Conservation (phyloP, 306 rosid genomes). For the Hippophae tibetana region DNA sequence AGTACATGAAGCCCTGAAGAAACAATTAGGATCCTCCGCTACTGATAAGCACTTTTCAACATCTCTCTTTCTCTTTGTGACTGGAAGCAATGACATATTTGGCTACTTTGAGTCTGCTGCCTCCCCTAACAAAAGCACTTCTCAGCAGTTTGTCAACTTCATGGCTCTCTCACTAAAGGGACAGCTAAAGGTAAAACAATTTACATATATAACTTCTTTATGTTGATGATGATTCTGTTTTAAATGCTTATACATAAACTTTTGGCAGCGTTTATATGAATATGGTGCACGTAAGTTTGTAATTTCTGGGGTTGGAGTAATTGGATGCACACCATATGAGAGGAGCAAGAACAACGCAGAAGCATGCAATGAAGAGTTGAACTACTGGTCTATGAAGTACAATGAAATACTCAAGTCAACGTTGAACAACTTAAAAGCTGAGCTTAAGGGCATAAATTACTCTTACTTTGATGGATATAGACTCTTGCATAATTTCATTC, state of each 20-base stretch:
- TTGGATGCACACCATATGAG: conserved; percentile 64
- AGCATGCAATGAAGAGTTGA: conserved; percentile 42
- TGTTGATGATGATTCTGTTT: background rate
- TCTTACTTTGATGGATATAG: conserved; percentile 56
- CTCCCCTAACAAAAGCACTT: conserved; percentile 35
- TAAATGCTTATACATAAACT: background rate
- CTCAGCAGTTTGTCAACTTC: conserved; percentile 38
- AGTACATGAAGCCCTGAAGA: conserved; percentile 26
- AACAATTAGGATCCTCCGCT: conserved; percentile 21
- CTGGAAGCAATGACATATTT: conserved; percentile 77
- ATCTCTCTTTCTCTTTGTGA: conserved; percentile 45
- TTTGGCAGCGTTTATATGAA: conserved; percentile 43
- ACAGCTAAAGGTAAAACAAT: conserved; percentile 43
- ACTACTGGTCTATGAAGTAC: conserved; percentile 26
- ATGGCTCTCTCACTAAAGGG: conserved; percentile 39
- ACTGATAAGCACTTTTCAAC: conserved; percentile 39
- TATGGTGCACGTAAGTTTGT: conserved; percentile 61
- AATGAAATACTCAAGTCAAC: conserved; percentile 37
- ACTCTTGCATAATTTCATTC: conserved; percentile 30
- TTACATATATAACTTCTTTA: background rate
- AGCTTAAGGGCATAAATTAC: conserved; percentile 30
- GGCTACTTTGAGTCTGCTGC: conserved; percentile 36
- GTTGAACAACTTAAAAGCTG: conserved; percentile 33
- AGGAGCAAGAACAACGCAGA: conserved; percentile 31
- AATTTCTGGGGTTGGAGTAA: conserved; percentile 38